Evolutionary conservation across 225 moss, liverwort and hornwort species (phyloP).

Genomic region (Ulota crispa): DNA sequence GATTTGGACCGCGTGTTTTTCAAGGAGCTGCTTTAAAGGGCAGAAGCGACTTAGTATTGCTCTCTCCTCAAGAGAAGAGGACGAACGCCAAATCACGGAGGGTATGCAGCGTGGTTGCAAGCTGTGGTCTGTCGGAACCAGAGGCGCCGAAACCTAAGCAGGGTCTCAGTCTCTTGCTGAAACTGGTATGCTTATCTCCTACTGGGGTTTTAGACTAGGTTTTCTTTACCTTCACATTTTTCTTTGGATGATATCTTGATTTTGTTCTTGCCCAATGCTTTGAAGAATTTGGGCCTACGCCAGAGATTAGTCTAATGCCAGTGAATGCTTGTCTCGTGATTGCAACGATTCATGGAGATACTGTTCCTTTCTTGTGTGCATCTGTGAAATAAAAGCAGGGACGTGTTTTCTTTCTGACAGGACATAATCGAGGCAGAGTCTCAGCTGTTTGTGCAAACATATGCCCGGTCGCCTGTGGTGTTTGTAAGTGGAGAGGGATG

Average conservation of each 20-base stretch:
- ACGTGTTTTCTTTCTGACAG: conserved; percentile 23
- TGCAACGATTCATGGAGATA: background rate
- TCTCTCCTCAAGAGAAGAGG: too few relatives aligned
- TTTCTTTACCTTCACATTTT: background rate
- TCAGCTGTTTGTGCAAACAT: conserved; percentile 74
- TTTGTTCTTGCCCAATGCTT: background rate
- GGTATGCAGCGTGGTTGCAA: too few relatives aligned
- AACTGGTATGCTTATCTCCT: too few relatives aligned
- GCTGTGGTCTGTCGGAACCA: too few relatives aligned
- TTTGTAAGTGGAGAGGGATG: conserved; percentile 79
- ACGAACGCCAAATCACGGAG: too few relatives aligned
- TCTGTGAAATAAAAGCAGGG: background rate
- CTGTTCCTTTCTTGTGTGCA: background rate
- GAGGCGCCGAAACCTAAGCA: too few relatives aligned
- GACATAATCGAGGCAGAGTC: conserved; percentile 68
- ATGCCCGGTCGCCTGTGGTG: conserved; percentile 78
- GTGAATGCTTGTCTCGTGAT: background rate
- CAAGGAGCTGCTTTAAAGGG: too few relatives aligned
- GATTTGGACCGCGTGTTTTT: too few relatives aligned
- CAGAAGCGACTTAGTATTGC: too few relatives aligned
- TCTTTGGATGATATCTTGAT: background rate
- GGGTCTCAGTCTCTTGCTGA: too few relatives aligned
- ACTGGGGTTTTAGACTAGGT: too few relatives aligned
- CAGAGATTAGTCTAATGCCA: background rate
- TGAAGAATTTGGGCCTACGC: background rate